Percentiles rank a stretch among this genome's conserved stretches.
Conservation (phyloP, 1,284 basidiomycete species). For the Apiotrichum mycotoxinovorans region DNA sequence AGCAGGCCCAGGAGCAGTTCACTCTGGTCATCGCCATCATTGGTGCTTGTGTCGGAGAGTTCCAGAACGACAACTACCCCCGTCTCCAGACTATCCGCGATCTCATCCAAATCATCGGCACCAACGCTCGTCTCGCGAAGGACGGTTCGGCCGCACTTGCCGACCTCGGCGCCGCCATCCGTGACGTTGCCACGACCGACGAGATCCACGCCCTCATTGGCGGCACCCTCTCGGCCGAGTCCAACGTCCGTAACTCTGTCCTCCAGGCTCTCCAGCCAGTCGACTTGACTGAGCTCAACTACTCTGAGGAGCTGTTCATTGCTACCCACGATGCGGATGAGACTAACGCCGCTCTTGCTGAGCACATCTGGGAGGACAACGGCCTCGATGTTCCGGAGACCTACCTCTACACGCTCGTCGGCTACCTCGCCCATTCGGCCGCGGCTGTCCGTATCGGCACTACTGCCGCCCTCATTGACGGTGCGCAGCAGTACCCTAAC, state of each 20-base stretch:
- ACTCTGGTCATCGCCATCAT: constrained; percentile 80
- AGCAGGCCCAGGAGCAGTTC: constrained; percentile 82
- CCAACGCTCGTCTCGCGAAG: constrained; percentile 78
- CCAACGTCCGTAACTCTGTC: constrained; percentile 81
- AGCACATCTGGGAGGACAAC: constrained; percentile 92
- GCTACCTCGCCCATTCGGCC: constrained; percentile 74
- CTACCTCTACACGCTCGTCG: constrained; percentile 64
- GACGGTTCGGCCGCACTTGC: constrained; percentile 79
- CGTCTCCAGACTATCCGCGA: constrained; percentile 66
- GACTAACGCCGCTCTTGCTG: constrained; percentile 79
- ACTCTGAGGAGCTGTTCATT: constrained; percentile 85
- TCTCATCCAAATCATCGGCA: constrained; percentile 70
- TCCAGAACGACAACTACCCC: constrained; percentile 64
- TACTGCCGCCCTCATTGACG: constrained; percentile 74
- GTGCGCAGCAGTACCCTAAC: constrained; percentile 69
- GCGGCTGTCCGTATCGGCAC: constrained; percentile 72
- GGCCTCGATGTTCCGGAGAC: constrained; percentile 80
- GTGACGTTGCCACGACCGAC: constrained; percentile 59
- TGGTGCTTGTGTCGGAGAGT: constrained; percentile 79
- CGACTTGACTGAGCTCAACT: constrained; percentile 91
- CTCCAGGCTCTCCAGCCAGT: constrained; percentile 90
- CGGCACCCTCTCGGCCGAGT: constrained; percentile 81
- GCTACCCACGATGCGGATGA: constrained; percentile 89
- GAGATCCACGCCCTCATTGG: constrained; percentile 68
- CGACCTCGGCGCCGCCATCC: constrained; percentile 78